Percentiles rank a stretch among this genome's conserved stretches.
These are phyloP conservation scores for Ramaria sp. DNA, from an alignment of 768 basidiomycete genomes.

Conservation along the genomic window DNA sequence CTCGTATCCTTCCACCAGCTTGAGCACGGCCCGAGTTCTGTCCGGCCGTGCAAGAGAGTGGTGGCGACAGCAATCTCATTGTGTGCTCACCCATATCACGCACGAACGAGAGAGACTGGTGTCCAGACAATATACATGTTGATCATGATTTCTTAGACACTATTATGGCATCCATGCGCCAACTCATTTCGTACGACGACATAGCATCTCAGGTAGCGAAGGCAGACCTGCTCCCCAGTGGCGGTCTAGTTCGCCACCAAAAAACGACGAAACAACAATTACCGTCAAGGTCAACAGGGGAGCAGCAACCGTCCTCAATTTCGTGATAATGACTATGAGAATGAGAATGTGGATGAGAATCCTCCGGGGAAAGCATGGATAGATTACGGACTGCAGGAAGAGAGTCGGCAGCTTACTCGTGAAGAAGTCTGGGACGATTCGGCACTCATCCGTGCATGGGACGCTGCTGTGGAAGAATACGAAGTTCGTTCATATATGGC, in stretches of 20 bases:
- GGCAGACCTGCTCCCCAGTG: conserved; percentile 13
- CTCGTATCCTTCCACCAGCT: too few species aligned
- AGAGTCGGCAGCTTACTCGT: conserved; percentile 54
- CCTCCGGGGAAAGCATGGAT: conserved; percentile 22
- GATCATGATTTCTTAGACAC: too few species aligned
- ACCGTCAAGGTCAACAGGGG: conserved; percentile 22
- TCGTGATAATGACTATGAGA: conserved; percentile 32
- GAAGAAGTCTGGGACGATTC: conserved; percentile 84
- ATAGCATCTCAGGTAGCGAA: conserved; percentile 33
- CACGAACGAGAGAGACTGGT: too few species aligned
- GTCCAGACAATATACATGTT: too few species aligned
- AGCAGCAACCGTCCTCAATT: conserved; percentile 25
- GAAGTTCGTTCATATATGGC: conserved; percentile 32
- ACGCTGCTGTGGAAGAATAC: conserved; percentile 76
- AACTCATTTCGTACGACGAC: conserved; percentile 54
- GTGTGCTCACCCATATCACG: too few species aligned
- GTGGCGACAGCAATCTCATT: too few species aligned
- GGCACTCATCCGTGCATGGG: conserved; percentile 73
- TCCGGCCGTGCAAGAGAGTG: too few species aligned
- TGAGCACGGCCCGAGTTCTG: too few species aligned
- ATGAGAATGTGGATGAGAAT: conserved; percentile 15
- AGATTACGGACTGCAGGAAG: conserved; percentile 29
- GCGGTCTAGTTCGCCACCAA: conserved; percentile 28
- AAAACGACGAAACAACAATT: conserved; percentile 38
- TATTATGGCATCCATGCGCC: too few species aligned